Conservation (phyloP, 2,329 filamentous ascomycete genomes). For the Fusarium hainanense region DNA sequence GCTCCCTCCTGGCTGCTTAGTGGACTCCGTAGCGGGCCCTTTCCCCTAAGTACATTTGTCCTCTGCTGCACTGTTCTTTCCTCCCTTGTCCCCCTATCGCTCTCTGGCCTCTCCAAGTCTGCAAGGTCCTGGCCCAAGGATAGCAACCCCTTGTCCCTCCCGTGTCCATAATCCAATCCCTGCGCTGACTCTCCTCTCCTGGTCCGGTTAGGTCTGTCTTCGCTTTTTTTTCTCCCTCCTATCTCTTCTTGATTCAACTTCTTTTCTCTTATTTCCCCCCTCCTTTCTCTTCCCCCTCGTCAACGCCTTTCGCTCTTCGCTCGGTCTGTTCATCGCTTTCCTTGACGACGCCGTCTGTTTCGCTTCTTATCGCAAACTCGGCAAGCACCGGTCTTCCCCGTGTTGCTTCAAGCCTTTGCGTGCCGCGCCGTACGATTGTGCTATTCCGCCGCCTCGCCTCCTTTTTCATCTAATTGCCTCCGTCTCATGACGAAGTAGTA, state of each 20-base stretch:
- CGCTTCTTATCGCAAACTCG: slow-evolving; percentile 37
- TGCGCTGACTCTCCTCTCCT: slow-evolving; percentile 44
- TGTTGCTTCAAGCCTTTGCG: slow-evolving; percentile 38
- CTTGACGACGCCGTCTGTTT: slow-evolving; percentile 33
- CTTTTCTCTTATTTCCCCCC: slow-evolving; percentile 41
- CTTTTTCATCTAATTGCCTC: slow-evolving; percentile 33
- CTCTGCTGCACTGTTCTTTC: slow-evolving; percentile 14
- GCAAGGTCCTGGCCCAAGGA: slow-evolving; percentile 40
- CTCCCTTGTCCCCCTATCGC: slow-evolving; percentile 43
- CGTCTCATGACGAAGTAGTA: slow-evolving; percentile 44
- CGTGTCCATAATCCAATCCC: slow-evolving; percentile 43
- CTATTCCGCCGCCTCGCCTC: slow-evolving; percentile 26
- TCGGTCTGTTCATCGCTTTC: slow-evolving; percentile 43
- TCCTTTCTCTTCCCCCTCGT: slow-evolving; percentile 43
- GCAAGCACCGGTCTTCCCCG: slow-evolving; percentile 35
- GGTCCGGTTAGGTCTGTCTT: slow-evolving; percentile 40
- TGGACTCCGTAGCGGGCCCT: slow-evolving; percentile 31
- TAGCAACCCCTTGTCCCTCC: slow-evolving; percentile 45
- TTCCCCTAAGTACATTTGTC: slow-evolving; percentile 22
- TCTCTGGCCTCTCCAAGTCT: slow-evolving; percentile 19
- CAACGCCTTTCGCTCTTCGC: slow-evolving; percentile 45
- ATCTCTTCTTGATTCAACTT: slow-evolving; percentile 43
- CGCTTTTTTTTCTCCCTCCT: slow-evolving; percentile 42
- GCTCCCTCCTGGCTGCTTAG: slow-evolving; percentile 29
- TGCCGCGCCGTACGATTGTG: slow-evolving; percentile 34